A percentile compares a stretch with the other conserved stretches of the same genome.
Conservation (phyloP, 192 early-diverging fungal genomes). For the Linnemannia schmuckeri region DNA sequence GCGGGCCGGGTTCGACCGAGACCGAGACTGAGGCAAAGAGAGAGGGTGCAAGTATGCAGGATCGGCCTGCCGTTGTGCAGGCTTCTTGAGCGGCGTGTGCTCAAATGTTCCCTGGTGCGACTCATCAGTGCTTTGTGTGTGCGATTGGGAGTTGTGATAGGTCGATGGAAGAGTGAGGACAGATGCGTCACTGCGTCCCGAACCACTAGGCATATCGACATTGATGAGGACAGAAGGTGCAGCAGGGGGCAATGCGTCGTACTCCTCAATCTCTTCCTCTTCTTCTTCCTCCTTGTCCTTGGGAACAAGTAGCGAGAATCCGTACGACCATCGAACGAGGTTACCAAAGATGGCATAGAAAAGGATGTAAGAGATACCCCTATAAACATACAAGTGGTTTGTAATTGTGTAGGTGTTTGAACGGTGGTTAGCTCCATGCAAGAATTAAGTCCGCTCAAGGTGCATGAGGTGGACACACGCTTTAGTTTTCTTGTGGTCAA, state of each 20-base stretch:
- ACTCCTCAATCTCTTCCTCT: constrained; percentile 19
- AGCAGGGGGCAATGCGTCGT: neutral
- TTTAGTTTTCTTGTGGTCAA: neutral
- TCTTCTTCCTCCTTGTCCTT: constrained; percentile 37
- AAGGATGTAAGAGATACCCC: constrained; percentile 83
- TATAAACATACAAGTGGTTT: constrained; percentile 25
- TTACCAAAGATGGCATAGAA: constrained; percentile 86
- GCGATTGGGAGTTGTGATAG: neutral
- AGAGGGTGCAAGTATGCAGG: constrained; percentile 12
- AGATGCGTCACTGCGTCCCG: constrained; percentile 15
- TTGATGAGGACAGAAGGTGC: constrained; percentile 42
- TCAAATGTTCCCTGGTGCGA: no score
- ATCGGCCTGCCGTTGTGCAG: neutral
- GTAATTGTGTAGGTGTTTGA: neutral
- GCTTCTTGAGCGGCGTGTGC: neutral
- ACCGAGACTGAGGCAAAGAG: neutral
- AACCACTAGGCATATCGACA: constrained; percentile 17
- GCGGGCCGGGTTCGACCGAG: neutral
- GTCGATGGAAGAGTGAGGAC: constrained; percentile 10
- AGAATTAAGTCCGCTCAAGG: neutral
- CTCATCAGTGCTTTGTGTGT: neutral
- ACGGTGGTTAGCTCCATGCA: neutral
- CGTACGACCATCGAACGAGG: constrained; percentile 83
- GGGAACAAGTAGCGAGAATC: constrained; percentile 71
- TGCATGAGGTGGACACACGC: neutral